Evolutionary conservation across 108 stramenopile genomes (phyloP), one percentile per base, ranked within the genome.

Genomic region (Cyclotella cryptica): DNA sequence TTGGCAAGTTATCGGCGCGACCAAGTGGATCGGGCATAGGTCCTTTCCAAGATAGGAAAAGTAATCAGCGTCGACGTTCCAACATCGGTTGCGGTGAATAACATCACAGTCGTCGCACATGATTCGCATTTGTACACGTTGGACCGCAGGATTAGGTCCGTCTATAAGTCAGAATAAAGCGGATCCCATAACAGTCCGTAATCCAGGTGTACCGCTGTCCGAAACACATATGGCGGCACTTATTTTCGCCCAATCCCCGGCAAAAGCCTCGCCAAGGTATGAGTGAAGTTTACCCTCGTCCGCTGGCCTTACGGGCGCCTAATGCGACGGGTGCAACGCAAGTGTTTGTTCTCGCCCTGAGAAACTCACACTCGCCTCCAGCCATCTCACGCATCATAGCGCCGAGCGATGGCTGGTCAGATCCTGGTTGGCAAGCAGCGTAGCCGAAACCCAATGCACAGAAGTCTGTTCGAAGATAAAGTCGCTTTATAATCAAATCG

Each of bases 91-190:
- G n/a, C n/a, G 40, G 39, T 72, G 71, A 1, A 60, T 26, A 28
- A 72, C 61, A n/a, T 43, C 45, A 9, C 59, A 28, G 21, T 60
- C 42, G 58, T 59, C 59, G 2, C n/a, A 22, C 69, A 71, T 71
- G 1, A 71, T 12, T 29, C 69, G 55, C 69, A 71, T 71, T 42
- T 71, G 69, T 4, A 71, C 41, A 2, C 69, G 55, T 22, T 22
- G 35, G 22, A 71, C 22, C 22, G 39, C 69, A 0, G 30, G 49
- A 21, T 71, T 71, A 40, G n/a, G 12, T n/a, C 69, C 69, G 15
- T 71, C 69, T n/a, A 71, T 71, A 58, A 40, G 54, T 42, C 22
- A 71, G 7, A 9, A 71, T 71, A 40, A 71, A 71, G n/a, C n/a
- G n/a, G n/a, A n/a, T n/a, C n/a, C n/a, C n/a, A n/a, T n/a, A n/a